Evolutionary conservation across 139 green algal genomes (phyloP), one percentile per base, ranked within the genome.

Genomic region (Pycnococcus provasolii): DNA sequence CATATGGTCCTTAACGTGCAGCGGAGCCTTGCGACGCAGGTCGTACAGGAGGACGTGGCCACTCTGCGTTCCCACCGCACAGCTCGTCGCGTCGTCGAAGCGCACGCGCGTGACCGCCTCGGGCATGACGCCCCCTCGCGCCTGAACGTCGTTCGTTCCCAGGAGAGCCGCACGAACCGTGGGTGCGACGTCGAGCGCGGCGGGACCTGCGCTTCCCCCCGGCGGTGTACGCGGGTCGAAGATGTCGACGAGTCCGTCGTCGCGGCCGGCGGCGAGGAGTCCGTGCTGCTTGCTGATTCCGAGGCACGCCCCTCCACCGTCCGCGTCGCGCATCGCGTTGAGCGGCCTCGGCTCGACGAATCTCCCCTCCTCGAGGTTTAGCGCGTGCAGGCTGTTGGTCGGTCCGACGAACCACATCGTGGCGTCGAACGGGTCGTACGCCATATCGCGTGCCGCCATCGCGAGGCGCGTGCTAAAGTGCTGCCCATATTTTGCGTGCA

Each of bases 1-100:
- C 89, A 96, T 95, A 80, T 98, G 93, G 74, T 99, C 93, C 76
- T 96, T 97, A 2, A 88, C 78, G 0, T 87, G 39, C 61, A 94
- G 64, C 7, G 93, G 90, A 11, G 70, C 53, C 11, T 78, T 79
- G 7, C 57, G 77, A 44, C 76, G 68, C 3, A 80, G 53, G 58
- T 85, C 79, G 42, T 73, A 85, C 2, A 83, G 44, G 3, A 73
- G 1, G 60, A 99, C 92, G 65, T 92, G 44, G 5, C 93, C 93
- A 15, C 67, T 82, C 52, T 37, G 65, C 13, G 87, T 96, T 53
- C 93, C 93, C 39, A 88, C 88, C 2, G 91, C 93, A 55, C 81
- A 62, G 1, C 68, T 66, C n/a, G 66, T 60, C 2, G n/a, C n/a
- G 48, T 78, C 65, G 4, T 83, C 77, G 67, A 84, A 81, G 0